phyloP scores from a whole-genome alignment of 331 rosid genomes.

The Cydonia oblonga region DNA sequence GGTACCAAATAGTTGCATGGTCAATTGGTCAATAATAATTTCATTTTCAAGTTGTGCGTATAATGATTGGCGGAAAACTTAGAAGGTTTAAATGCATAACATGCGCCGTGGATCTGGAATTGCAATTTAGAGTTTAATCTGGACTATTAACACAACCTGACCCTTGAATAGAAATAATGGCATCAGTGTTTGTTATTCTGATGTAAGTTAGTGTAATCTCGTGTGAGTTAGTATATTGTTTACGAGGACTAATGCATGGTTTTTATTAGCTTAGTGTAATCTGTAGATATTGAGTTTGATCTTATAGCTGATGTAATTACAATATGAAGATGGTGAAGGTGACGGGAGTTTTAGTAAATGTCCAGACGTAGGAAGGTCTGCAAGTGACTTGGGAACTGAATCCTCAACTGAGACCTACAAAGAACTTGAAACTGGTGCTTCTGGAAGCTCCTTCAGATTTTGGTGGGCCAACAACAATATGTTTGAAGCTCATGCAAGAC shows the following conservation, averaged over 20 bases:
- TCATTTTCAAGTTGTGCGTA: not conserved
- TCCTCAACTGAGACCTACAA: not conserved
- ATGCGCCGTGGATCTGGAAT: not conserved
- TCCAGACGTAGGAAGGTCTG: constrained; percentile 7
- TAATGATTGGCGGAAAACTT: not conserved
- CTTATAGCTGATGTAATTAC: constrained; percentile 5
- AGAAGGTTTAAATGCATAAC: not conserved
- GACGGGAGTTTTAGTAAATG: constrained; percentile 5
- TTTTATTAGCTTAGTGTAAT: not conserved
- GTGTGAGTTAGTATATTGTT: not conserved
- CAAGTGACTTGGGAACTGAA: constrained; percentile 8
- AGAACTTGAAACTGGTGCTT: constrained; percentile 7
- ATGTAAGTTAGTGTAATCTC: not conserved
- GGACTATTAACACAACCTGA: not conserved
- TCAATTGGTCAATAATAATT: not conserved
- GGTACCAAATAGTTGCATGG: constrained; percentile 8
- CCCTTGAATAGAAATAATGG: not conserved
- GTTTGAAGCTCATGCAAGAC: constrained; percentile 11
- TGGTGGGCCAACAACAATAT: constrained; percentile 15
- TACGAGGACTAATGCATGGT: not conserved
- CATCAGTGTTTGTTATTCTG: not conserved
- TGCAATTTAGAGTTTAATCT: not conserved
- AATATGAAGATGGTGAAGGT: constrained; percentile 21
- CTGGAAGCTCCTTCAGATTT: constrained; percentile 9
- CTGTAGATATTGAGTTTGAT: not conserved